Percentiles rank a stretch among this genome's conserved stretches.
Conservation (phyloP, 768 basidiomycete genomes). For the Porpolomopsis calyptriformis region DNA sequence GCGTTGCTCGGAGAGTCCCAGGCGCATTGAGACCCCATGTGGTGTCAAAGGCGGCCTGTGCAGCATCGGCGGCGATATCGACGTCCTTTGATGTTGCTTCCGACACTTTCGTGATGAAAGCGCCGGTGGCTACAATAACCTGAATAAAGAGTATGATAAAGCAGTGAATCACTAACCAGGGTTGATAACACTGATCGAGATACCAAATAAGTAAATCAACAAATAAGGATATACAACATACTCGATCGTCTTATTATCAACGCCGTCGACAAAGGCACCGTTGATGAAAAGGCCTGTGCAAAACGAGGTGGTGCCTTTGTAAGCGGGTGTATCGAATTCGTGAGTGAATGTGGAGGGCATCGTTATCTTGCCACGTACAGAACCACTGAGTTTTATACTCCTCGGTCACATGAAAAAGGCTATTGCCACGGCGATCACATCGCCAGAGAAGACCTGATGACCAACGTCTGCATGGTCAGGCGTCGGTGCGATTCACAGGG, state of each 20-base stretch:
- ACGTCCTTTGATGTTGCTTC: slow-evolving; percentile 54
- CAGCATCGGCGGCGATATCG: slow-evolving; percentile 51
- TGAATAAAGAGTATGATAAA: neutral
- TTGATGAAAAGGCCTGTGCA: slow-evolving; percentile 66
- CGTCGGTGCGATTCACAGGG: too few relatives aligned
- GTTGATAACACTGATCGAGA: slow-evolving; percentile 40
- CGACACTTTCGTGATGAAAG: slow-evolving; percentile 38
- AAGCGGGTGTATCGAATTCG: slow-evolving; percentile 42
- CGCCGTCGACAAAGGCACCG: slow-evolving; percentile 53
- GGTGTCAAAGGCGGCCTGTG: slow-evolving; percentile 48
- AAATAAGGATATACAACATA: slow-evolving; percentile 8
- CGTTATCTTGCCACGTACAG: slow-evolving; percentile 2
- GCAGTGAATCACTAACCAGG: slow-evolving; percentile 24
- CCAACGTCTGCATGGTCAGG: too few relatives aligned
- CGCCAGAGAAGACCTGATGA: too few relatives aligned
- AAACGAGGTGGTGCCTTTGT: slow-evolving; percentile 50
- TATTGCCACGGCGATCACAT: too few relatives aligned
- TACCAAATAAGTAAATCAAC: slow-evolving; percentile 1
- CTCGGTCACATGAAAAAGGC: too few relatives aligned
- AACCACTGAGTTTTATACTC: neutral
- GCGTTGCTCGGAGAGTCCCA: slow-evolving; percentile 34
- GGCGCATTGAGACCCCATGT: slow-evolving; percentile 49
- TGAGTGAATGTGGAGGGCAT: slow-evolving; percentile 31
- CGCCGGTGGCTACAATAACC: slow-evolving; percentile 32
- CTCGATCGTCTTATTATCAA: slow-evolving; percentile 32